A percentile compares a stretch with the other conserved stretches of the same genome.
These are phyloP conservation scores for Termitomyces sp. DNA, from an alignment of 768 basidiomycete species.

Conservation along the genomic window DNA sequence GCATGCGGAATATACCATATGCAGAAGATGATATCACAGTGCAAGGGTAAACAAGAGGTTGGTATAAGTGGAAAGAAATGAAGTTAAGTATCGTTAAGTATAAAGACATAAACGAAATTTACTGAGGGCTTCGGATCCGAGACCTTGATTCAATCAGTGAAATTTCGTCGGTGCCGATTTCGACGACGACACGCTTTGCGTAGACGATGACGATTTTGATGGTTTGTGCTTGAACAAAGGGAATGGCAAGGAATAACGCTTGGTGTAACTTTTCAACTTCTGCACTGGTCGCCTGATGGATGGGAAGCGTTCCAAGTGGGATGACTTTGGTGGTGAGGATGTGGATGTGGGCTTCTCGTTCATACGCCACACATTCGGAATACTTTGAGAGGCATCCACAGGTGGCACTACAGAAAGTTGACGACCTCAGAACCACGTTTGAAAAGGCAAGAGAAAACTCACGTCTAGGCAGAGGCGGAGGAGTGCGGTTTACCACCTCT, in stretches of 20 bases:
- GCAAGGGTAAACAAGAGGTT: neutral
- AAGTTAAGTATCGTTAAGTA: neutral
- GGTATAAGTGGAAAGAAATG: neutral
- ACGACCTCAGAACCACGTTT: neutral
- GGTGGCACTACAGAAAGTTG: neutral
- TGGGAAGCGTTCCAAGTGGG: constrained; percentile 25
- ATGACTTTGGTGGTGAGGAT: constrained; percentile 22
- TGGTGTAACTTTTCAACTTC: constrained; percentile 38
- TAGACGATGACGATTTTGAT: neutral
- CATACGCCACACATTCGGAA: constrained; percentile 50
- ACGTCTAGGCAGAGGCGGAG: constrained; percentile 14
- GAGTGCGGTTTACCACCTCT: constrained; percentile 28
- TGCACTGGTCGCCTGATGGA: constrained; percentile 30
- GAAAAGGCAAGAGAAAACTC: neutral
- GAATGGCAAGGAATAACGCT: constrained; percentile 45
- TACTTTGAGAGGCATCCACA: constrained; percentile 10
- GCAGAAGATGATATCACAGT: neutral
- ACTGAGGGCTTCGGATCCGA: neutral
- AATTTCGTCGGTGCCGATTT: constrained; percentile 9
- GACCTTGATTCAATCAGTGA: neutral
- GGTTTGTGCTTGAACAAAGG: constrained; percentile 26
- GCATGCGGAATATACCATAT: neutral
- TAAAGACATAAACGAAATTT: neutral
- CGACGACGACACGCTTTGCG: constrained; percentile 7
- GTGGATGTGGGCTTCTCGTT: constrained; percentile 21